Evolutionary conservation across 176 grass and related monocot species (phyloP).

Genomic region (Oryza nivara): DNA sequence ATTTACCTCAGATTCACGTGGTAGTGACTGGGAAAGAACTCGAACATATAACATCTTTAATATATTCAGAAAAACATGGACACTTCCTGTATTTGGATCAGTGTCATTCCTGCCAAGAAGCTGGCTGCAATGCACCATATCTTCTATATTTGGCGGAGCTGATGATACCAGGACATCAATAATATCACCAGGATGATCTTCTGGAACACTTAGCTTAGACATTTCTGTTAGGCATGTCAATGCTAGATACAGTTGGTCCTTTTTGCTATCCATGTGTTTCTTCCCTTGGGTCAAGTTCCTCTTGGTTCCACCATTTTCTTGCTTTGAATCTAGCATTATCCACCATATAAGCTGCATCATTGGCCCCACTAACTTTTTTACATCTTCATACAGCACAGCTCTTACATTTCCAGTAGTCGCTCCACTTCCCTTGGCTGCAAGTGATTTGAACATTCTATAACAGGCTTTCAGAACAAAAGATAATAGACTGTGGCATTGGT

Average conservation of each 20-base stretch:
- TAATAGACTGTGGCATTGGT: conserved; percentile 48
- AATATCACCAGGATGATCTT: conserved; percentile 43
- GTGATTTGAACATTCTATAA: conserved; percentile 63
- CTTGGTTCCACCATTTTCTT: conserved; percentile 51
- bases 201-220: conserved; percentile 60
- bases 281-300: conserved; percentile 65
- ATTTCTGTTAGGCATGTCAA: conserved; percentile 69
- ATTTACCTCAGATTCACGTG: conserved; percentile 83
- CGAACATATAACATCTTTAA: conserved; percentile 62
- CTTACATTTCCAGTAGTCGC: conserved; percentile 39
- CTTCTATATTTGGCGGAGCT: conserved; percentile 48
- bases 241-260: conserved; percentile 65
- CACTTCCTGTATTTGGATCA: conserved; percentile 33
- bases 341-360: conserved; percentile 71
- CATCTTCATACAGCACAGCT: conserved; percentile 45
- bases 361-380: conserved; percentile 58
- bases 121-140: conserved; percentile 31
- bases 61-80: conserved; percentile 53
- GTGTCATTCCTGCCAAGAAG: conserved; percentile 28
- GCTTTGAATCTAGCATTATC: conserved; percentile 51
- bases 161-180: conserved; percentile 56
- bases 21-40: conserved; percentile 62
- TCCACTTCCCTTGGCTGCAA: conserved; percentile 39
- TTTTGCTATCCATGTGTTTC: conserved; percentile 59
- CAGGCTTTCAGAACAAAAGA: conserved; percentile 75